phyloP scores from a whole-genome alignment of 176 grass and related monocot species.

The Neostapfia colusana region DNA sequence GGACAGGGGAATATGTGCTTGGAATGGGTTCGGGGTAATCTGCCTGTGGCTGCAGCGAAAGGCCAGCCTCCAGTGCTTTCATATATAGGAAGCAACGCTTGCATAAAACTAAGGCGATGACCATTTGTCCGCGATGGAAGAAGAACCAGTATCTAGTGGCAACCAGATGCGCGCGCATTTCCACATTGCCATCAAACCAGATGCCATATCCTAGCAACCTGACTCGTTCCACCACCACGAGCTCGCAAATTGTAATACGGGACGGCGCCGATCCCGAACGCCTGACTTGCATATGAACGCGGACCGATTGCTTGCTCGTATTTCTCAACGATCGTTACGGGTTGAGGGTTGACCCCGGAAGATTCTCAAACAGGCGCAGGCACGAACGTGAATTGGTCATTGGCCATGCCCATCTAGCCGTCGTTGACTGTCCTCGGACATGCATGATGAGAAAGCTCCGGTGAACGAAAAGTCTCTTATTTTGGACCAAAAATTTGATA shows the following conservation, averaged over 20 bases:
- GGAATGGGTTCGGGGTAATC: conserved; percentile 35
- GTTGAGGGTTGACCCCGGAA: neutral
- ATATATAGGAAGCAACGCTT: conserved; percentile 13
- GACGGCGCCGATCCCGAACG: neutral
- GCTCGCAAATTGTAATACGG: neutral
- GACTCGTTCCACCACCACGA: neutral
- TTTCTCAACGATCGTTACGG: neutral
- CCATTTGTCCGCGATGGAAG: neutral
- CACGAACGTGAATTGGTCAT: neutral
- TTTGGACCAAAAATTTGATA: neutral
- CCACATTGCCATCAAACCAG: neutral
- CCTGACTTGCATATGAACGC: neutral
- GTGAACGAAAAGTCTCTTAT: too few relatives aligned
- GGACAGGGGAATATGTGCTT: conserved; percentile 54
- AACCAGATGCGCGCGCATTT: neutral
- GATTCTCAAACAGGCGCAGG: neutral
- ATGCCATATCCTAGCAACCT: neutral
- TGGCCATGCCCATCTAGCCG: neutral
- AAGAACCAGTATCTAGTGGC: neutral
- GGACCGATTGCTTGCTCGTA: neutral
- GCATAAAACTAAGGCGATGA: neutral
- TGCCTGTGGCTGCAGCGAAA: conserved; percentile 7
- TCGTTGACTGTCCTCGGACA: neutral
- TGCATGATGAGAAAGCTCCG: too few relatives aligned
- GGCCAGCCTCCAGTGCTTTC: neutral